phyloP scores from a whole-genome alignment of 1,284 basidiomycete species.

The Ustilago nuda region DNA sequence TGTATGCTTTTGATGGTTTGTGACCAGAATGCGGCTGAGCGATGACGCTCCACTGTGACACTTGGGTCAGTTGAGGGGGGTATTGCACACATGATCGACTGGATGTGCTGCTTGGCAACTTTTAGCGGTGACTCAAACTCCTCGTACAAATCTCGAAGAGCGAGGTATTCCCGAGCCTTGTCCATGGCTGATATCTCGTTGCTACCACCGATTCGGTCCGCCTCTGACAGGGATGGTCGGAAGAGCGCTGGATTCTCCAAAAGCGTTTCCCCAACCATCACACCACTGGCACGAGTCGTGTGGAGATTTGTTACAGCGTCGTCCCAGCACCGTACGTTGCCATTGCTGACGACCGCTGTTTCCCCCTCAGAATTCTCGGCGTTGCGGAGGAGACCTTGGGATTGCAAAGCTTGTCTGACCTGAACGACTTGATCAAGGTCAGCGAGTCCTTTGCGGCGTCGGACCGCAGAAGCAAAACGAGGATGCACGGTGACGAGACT shows the following conservation, averaged over 20 bases:
- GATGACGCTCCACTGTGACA: conserved; percentile 13
- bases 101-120: conserved; percentile 41
- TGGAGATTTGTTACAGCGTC: conserved; percentile 75
- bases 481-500: conserved; percentile 79
- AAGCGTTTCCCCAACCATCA: conserved; percentile 81
- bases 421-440: conserved; percentile 75
- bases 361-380: conserved; percentile 57
- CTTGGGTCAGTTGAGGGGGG: conserved; percentile 3
- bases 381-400: conserved; percentile 61
- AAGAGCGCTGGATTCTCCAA: conserved; percentile 74
- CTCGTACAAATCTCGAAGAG: conserved; percentile 16
- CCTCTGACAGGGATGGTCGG: conserved; percentile 8
- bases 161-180: conserved; percentile 34
- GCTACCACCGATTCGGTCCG: not conserved
- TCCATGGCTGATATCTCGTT: conserved; percentile 1
- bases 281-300: conserved; percentile 77
- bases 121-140: conserved; percentile 32
- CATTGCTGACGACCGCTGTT: conserved; percentile 79
- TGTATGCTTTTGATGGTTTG: conserved; percentile 27
- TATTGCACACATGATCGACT: conserved; percentile 34
- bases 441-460: conserved; percentile 77
- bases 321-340: conserved; percentile 76
- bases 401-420: conserved; percentile 71
- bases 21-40: conserved; percentile 19
- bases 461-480: conserved; percentile 77